Evolutionary conservation across 2,329 filamentous ascomycete genomes (phyloP), one percentile per base, ranked within the genome.

Genomic region (Fusarium illudens): DNA sequence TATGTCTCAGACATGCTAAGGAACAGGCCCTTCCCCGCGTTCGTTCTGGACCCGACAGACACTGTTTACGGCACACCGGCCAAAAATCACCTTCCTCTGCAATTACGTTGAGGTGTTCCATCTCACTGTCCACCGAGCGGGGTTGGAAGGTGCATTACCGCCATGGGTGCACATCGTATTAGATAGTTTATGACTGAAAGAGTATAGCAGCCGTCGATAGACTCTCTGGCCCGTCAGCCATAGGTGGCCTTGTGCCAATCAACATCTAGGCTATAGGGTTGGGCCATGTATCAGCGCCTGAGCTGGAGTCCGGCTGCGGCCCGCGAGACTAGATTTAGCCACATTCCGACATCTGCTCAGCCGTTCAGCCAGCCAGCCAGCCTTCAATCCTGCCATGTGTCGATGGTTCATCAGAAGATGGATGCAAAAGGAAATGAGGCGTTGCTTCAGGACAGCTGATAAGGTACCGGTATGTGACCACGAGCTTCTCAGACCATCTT

Each of bases 221-320:
- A 25, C 20, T 27, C 39, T 27, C 22, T 17, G 10, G 10, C 3
- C 9, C 9, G 15, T 27, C 9, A 27, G 29, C 10, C 13, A 44
- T 27, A 3, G 2, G 22, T 15, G 39, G 22, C 15, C 39, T 27
- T 27, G 22, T 15, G 39, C 39, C 39, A 44, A 44, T 44, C 22
- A 27, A 11, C 39, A 44, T 17, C 8, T 15, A n/a, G 9, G 2
- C n/a, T n/a, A 9, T 9, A n/a, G 15, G 15, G 6, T 9, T 27
- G 6, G 15, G 27, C 22, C 4, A 39, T 12, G 37, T 12, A 22
- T 39, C 4, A 12, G 6, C 9, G 1, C n/a, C 9, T 27, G 22
- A 32, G 15, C 42, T 54, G 61, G 42, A 44, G 25, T 36, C 27
- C 60, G 62, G 62, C 19, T 36, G 19, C 62, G 62, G 62, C 17